A percentile compares a stretch with the other conserved stretches of the same genome.
These are phyloP conservation scores for Bacidia rubella DNA, from an alignment of 495 filamentous ascomycete genomes.

Conservation along the genomic window DNA sequence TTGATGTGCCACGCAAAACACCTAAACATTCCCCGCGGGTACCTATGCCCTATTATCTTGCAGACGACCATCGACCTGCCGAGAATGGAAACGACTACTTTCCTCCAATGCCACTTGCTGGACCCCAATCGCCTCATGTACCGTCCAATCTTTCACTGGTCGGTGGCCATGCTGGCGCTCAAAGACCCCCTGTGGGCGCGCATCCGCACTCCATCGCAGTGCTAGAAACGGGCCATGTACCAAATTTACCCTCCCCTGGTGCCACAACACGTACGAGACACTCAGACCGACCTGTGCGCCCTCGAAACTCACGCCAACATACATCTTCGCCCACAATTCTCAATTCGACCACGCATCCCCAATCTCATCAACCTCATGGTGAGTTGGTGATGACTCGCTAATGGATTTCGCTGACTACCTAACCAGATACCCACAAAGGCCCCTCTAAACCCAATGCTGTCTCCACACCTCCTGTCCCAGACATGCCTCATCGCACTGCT, in stretches of 20 bases:
- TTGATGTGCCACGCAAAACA: conserved; percentile 79
- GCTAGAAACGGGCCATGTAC: conserved; percentile 63
- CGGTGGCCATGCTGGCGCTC: conserved; percentile 16
- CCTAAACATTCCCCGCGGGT: conserved; percentile 67
- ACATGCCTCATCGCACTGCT: conserved; percentile 27
- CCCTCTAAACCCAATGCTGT: conserved; percentile 33
- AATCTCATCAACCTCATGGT: conserved; percentile 23
- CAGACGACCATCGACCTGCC: conserved; percentile 50
- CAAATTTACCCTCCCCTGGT: conserved; percentile 75
- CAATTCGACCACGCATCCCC: conserved; percentile 25
- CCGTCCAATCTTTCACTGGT: conserved; percentile 21
- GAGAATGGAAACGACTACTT: conserved; percentile 80
- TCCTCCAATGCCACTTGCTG: conserved; percentile 59
- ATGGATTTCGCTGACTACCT: too few species aligned
- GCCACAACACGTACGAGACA: conserved; percentile 35
- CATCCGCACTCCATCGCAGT: conserved; percentile 54
- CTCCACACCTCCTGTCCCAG: conserved; percentile 40
- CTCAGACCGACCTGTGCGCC: conserved; percentile 31
- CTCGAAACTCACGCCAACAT: conserved; percentile 51
- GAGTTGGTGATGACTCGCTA: neutral
- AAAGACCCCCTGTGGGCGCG: conserved; percentile 15
- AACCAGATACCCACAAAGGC: conserved; percentile 16
- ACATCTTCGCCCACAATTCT: conserved; percentile 70
- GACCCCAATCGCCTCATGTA: conserved; percentile 27
- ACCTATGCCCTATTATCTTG: conserved; percentile 34